phyloP scores from a whole-genome alignment of 2,329 filamentous ascomycete genomes.

The Knoxdaviesia proteae region DNA sequence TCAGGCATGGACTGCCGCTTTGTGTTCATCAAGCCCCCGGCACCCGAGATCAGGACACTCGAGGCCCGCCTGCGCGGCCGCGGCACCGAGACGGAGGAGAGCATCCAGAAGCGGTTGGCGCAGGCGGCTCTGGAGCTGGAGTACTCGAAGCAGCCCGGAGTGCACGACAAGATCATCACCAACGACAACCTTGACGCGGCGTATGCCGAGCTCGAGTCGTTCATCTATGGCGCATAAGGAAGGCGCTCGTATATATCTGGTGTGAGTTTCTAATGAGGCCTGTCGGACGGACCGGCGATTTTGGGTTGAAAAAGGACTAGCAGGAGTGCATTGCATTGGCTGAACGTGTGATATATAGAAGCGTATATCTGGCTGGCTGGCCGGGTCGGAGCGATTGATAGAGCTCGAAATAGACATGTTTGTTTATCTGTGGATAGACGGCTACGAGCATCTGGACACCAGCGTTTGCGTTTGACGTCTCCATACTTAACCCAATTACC shows the following conservation, averaged over 20 bases:
- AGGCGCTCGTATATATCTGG: not conserved
- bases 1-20: slow-evolving; percentile 57
- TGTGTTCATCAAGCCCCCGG: slow-evolving; percentile 69
- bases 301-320: no score
- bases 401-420: no score
- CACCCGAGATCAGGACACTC: slow-evolving; percentile 37
- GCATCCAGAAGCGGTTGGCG: slow-evolving; percentile 43
- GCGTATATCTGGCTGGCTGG: no score
- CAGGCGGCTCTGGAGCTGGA: slow-evolving; percentile 59
- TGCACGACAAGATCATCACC: slow-evolving; percentile 16
- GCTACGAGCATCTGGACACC: no score
- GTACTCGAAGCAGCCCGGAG: slow-evolving; percentile 45
- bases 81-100: slow-evolving; percentile 59
- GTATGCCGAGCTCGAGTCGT: slow-evolving; percentile 29
- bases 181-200: slow-evolving; percentile 26
- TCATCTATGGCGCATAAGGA: slow-evolving; percentile 17
- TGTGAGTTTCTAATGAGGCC: no score
- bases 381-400: no score
- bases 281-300: no score
- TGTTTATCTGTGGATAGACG: no score
- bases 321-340: no score
- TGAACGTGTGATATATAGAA: no score
- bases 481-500: no score
- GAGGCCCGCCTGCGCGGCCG: slow-evolving; percentile 55
- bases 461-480: no score